Base-by-base conservation (phyloP, 139 green algal genomes). In the Chlorella ohadii region DNA sequence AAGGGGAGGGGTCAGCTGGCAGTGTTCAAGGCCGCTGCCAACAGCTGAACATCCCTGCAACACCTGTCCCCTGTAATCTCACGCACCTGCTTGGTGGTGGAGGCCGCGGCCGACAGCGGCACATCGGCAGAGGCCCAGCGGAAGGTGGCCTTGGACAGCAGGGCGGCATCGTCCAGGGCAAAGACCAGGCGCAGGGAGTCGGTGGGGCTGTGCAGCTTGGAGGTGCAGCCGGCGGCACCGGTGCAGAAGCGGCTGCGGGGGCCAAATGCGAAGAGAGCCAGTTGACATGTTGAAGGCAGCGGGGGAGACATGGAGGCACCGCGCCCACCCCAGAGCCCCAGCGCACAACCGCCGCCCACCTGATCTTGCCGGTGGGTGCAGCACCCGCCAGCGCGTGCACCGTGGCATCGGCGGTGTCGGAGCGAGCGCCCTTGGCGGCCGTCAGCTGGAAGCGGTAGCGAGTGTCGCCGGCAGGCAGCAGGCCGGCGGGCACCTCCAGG, bases 221-320 rank as follows among this genome's bases (percentile, higher is more conserved):
- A 57, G 31, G 55, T 22, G 55, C 51, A 70, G 31, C 74, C 74
- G 31, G 31, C 31, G 55, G 34, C 31, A 31, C 74, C 72, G 28
- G 72, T 47, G 72, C 72, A 79, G 72, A 79, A 79, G 72, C 72
- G 72, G 64, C 64, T 72, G 64, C 12, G 39, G n/a, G n/a, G n/a
- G n/a, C n/a, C n/a, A n/a, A n/a, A n/a, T n/a, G n/a, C n/a, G n/a
- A n/a, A n/a, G n/a, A n/a, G n/a, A n/a, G n/a, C n/a, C n/a, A n/a
- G n/a, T n/a, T n/a, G n/a, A n/a, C n/a, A n/a, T n/a, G n/a, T n/a
- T n/a, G n/a, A n/a, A n/a, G n/a, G n/a, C n/a, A n/a, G n/a, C n/a
- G n/a, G n/a, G n/a, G n/a, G n/a, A n/a, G n/a, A n/a, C n/a, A n/a
- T n/a, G n/a, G n/a, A n/a, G n/a, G n/a, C n/a, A n/a, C n/a, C n/a